A percentile compares a stretch with the other conserved stretches of the same genome.
These are phyloP conservation scores for Dictyostelium discoideum DNA, from an alignment of 78 protist species.

Conservation along the genomic window DNA sequence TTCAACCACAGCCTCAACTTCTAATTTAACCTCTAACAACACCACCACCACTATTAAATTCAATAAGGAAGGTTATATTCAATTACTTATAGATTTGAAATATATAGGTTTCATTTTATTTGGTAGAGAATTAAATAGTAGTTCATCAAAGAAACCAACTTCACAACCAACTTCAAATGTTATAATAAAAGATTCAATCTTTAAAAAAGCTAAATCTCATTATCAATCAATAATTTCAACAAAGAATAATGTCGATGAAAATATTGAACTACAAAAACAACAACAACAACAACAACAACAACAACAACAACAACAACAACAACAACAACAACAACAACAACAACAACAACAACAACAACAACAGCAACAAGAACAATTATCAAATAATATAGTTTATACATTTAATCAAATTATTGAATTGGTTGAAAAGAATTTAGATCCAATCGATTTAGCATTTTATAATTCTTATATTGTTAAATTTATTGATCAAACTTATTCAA, in stretches of 20 bases:
- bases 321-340: slow-evolving; percentile 10
- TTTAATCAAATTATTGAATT: slow-evolving; percentile 15
- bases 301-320: slow-evolving; percentile 16
- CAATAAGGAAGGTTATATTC: slow-evolving; percentile 52
- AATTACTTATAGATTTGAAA: slow-evolving; percentile 46
- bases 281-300: slow-evolving; percentile 17
- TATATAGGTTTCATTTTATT: slow-evolving; percentile 22
- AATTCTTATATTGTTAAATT: slow-evolving; percentile 18
- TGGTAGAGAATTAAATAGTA: slow-evolving; percentile 29
- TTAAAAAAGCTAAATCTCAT: slow-evolving; percentile 35
- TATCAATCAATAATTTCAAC: slow-evolving; percentile 2
- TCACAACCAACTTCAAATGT: neutral
- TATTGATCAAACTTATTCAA: slow-evolving; percentile 29
- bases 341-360: slow-evolving; percentile 5
- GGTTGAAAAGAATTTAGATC: slow-evolving; percentile 46
- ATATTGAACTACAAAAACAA: neutral
- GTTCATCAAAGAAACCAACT: neutral
- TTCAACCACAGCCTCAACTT: too few species aligned
- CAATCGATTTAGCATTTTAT: slow-evolving; percentile 53
- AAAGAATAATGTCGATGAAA: neutral
- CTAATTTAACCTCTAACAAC: neutral
- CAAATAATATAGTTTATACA: neutral
- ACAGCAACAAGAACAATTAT: neutral
- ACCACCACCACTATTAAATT: neutral
- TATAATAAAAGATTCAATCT: slow-evolving; percentile 19